phyloP scores from a whole-genome alignment of 441 rosid species.

The Populus hybrid region DNA sequence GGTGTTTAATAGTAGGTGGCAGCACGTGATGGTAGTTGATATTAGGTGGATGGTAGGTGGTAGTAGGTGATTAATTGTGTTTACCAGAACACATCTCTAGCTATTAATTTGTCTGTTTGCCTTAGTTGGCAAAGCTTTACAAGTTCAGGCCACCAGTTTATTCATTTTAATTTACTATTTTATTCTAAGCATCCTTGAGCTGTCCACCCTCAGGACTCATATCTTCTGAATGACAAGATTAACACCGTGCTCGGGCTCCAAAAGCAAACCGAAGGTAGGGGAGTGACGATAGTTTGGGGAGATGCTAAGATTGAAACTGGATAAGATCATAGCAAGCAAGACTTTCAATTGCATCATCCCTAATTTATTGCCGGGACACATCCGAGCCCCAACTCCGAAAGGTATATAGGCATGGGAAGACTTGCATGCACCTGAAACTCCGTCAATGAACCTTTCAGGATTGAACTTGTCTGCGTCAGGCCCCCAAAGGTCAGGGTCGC shows the following conservation, averaged over 20 bases:
- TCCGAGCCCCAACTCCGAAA: conserved; percentile 18
- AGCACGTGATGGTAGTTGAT: no score
- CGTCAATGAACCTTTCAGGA: conserved; percentile 21
- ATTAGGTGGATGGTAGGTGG: no score
- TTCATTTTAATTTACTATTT: not conserved
- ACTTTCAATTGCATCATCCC: conserved; percentile 11
- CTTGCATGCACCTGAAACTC: conserved; percentile 18
- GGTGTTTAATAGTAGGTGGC: no score
- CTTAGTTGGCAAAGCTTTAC: no score
- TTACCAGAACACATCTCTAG: no score
- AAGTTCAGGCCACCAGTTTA: not conserved
- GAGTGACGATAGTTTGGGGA: conserved; percentile 18
- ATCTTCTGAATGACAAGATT: conserved; percentile 10
- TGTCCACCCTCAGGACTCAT: not conserved
- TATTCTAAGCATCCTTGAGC: not conserved
- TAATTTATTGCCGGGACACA: conserved; percentile 22
- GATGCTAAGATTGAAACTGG: conserved; percentile 12
- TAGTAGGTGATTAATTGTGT: no score
- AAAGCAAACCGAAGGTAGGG: conserved; percentile 7
- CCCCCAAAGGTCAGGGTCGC: conserved; percentile 22
- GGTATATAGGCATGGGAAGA: conserved; percentile 14
- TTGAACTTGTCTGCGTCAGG: conserved; percentile 19
- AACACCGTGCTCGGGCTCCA: conserved; percentile 17
- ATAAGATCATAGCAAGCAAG: conserved; percentile 4
- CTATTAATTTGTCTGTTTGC: no score